Percentiles rank a stretch among this genome's conserved stretches.
phyloP scores from a whole-genome alignment of 2,329 filamentous ascomycete genomes.

The Sclerotinia sclerotiorum region DNA sequence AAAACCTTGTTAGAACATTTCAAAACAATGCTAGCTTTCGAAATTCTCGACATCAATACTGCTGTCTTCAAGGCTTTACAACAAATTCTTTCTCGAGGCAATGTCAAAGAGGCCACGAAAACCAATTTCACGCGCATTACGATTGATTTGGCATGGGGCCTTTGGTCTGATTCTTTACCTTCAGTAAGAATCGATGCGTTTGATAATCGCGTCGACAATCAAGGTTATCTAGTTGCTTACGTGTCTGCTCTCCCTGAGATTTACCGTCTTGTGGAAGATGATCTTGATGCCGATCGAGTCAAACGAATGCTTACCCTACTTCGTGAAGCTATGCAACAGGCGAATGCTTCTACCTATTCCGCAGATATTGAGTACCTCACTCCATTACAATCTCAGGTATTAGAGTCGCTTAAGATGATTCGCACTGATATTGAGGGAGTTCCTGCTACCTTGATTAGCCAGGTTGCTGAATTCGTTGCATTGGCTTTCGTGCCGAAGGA shows the following conservation, averaged over 20 bases:
- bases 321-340: constrained; percentile 67
- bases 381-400: constrained; percentile 66
- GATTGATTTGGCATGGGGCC: constrained; percentile 62
- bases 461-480: constrained; percentile 68
- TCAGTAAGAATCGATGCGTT: constrained; percentile 45
- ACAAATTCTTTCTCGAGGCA: constrained; percentile 54
- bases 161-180: constrained; percentile 70
- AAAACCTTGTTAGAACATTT: constrained; percentile 69
- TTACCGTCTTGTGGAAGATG: constrained; percentile 69
- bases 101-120: constrained; percentile 47
- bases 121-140: constrained; percentile 44
- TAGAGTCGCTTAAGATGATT: constrained; percentile 67
- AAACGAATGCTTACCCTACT: constrained; percentile 70
- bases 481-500: constrained; percentile 59
- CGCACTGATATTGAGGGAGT: constrained; percentile 64
- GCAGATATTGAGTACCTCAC: constrained; percentile 73
- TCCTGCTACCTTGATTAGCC: constrained; percentile 65
- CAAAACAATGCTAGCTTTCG: constrained; percentile 60
- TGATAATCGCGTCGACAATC: constrained; percentile 60
- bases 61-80: constrained; percentile 67
- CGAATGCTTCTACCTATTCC: constrained; percentile 65
- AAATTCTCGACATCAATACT: constrained; percentile 68
- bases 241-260: constrained; percentile 73
- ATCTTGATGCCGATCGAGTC: constrained; percentile 62
- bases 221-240: constrained; percentile 84